A percentile compares a stretch with the other conserved stretches of the same genome.
Conservation (phyloP, 108 stramenopile genomes). For the Skeletonema tropicum region DNA sequence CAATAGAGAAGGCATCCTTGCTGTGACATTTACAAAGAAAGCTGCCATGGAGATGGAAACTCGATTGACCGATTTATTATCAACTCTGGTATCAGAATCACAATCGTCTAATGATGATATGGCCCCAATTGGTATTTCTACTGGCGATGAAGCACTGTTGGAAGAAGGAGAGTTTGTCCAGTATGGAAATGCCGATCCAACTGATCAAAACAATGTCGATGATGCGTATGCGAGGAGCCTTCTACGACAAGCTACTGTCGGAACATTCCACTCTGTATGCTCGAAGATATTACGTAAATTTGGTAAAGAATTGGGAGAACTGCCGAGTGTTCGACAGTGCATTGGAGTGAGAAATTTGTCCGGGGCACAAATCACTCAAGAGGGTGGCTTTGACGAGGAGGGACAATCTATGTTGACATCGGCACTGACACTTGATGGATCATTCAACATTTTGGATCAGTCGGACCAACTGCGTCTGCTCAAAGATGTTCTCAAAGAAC, state of each 20-base stretch:
- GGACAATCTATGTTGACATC: constrained; percentile 10
- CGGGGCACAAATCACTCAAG: constrained; percentile 3
- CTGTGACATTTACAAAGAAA: constrained; percentile 94
- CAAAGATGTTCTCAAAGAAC: constrained; percentile 63
- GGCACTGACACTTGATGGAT: constrained; percentile 47
- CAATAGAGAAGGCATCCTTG: constrained; percentile 59
- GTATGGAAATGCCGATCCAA: constrained; percentile 34
- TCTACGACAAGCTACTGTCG: constrained; percentile 65
- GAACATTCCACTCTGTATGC: constrained; percentile 90
- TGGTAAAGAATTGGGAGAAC: constrained; percentile 51
- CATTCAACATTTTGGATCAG: constrained; percentile 78
- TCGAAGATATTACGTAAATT: constrained; percentile 81
- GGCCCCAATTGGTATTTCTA: not conserved
- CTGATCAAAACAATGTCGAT: constrained; percentile 18
- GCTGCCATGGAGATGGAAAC: constrained; percentile 89
- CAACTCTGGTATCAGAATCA: constrained; percentile 1
- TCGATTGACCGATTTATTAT: constrained; percentile 60
- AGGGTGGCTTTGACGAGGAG: not conserved
- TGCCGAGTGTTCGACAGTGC: constrained; percentile 56
- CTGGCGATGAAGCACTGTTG: constrained; percentile 4
- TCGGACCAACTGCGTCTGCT: constrained; percentile 70
- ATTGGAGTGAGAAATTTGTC: constrained; percentile 26
- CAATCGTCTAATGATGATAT: constrained; percentile 1
- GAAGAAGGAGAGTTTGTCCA: constrained; percentile 14
- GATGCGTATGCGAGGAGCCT: constrained; percentile 23